These are phyloP conservation scores for Cyberlindnera meyerae DNA, from an alignment of 805 yeast species.

Conservation along the genomic window DNA sequence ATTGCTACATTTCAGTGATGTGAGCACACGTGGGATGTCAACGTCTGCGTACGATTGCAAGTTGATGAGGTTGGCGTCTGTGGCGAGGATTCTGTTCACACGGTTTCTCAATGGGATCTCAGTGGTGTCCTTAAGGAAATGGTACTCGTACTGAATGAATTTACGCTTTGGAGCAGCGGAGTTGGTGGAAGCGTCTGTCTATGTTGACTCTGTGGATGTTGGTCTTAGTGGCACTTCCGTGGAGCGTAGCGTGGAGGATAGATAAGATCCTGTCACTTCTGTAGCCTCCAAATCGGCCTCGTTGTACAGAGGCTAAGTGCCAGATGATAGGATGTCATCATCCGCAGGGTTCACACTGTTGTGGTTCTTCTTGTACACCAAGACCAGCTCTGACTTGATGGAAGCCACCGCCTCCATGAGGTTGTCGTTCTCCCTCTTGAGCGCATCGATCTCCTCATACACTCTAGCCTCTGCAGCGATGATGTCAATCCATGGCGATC, in stretches of 20 bases:
- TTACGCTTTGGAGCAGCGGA: too few species aligned
- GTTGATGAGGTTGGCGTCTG: slow-evolving; percentile 5
- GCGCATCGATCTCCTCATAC: slow-evolving; percentile 19
- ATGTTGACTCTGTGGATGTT: too few species aligned
- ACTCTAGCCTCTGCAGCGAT: slow-evolving; percentile 19
- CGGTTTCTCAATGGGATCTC: slow-evolving; percentile 16
- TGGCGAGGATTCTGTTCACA: slow-evolving; percentile 8
- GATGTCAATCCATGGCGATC: slow-evolving; percentile 22
- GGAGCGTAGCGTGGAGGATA: neutral
- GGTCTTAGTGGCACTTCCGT: too few species aligned
- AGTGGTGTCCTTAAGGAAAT: slow-evolving; percentile 16
- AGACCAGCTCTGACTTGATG: slow-evolving; percentile 12
- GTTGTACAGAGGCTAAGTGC: slow-evolving; percentile 3
- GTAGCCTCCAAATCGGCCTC: slow-evolving; percentile 5
- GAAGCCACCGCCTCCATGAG: slow-evolving; percentile 14
- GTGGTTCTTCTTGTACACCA: slow-evolving; percentile 15
- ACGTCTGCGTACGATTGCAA: slow-evolving; percentile 11
- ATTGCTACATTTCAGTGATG: slow-evolving; percentile 10
- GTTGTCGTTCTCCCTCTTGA: slow-evolving; percentile 18
- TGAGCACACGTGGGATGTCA: slow-evolving; percentile 9
- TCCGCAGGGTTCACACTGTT: slow-evolving; percentile 6
- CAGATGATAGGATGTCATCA: slow-evolving; percentile 10
- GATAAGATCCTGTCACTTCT: slow-evolving; percentile 5
- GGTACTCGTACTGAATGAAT: slow-evolving; percentile 12
- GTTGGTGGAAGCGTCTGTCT: too few species aligned